phyloP scores from a whole-genome alignment of 306 rosid genomes.

The Crotalaria pallida region DNA sequence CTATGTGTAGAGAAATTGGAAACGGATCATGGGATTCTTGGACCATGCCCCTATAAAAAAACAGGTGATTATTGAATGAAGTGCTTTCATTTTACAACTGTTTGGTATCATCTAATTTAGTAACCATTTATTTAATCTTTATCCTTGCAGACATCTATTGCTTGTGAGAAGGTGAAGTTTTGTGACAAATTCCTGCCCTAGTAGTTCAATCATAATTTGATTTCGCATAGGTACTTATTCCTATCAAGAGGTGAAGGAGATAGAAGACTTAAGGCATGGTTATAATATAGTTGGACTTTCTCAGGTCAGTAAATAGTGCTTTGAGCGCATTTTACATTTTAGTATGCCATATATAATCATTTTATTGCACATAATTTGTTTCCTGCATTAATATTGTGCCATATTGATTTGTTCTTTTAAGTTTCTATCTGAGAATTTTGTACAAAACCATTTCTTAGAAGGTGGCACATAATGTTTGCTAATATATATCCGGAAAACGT shows the following conservation, averaged over 20 bases:
- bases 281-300: slow-evolving; percentile 93
- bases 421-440: neutral
- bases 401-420: neutral
- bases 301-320: slow-evolving; percentile 47
- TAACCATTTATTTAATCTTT: slow-evolving; percentile 15
- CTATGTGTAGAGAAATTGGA: slow-evolving; percentile 59
- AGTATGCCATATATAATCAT: neutral
- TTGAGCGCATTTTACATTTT: neutral
- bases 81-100: slow-evolving; percentile 2
- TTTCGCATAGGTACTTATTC: slow-evolving; percentile 19
- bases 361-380: neutral
- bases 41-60: slow-evolving; percentile 53
- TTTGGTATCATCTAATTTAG: slow-evolving; percentile 12
- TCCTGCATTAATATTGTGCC: neutral
- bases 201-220: slow-evolving; percentile 12
- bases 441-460: neutral
- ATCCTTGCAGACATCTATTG: slow-evolving; percentile 59
- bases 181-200: slow-evolving; percentile 27
- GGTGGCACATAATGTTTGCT: neutral
- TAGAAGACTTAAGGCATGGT: slow-evolving; percentile 60
- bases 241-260: slow-evolving; percentile 62
- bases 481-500: neutral
- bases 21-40: slow-evolving; percentile 71
- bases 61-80: slow-evolving; percentile 44
- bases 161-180: slow-evolving; percentile 65